phyloP scores from a whole-genome alignment of 2,329 filamentous ascomycete genomes.

The Nothomitra cinnamomea region DNA sequence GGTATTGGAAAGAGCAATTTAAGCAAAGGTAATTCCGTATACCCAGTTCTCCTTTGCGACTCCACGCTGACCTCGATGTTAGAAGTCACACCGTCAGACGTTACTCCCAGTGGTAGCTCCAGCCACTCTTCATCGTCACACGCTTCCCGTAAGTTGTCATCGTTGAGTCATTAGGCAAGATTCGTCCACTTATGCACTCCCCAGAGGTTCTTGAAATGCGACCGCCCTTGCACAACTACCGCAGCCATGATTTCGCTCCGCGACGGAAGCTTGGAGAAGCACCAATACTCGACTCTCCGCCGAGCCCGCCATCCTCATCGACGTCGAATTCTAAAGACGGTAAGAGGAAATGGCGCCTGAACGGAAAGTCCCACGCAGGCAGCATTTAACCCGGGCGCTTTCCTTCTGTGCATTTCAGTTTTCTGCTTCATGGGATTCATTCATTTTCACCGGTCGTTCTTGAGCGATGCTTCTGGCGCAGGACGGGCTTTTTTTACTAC shows the following conservation, averaged over 20 bases:
- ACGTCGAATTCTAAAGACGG: not conserved
- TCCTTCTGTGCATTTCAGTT: not conserved
- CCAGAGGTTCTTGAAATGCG: slow-evolving; percentile 8
- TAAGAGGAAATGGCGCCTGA: slow-evolving; percentile 1
- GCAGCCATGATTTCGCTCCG: slow-evolving; percentile 16
- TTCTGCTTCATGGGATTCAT: not conserved
- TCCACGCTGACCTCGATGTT: not conserved
- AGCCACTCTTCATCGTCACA: slow-evolving; percentile 1
- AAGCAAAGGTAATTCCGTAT: not conserved
- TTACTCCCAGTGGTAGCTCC: not conserved
- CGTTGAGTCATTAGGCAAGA: not conserved
- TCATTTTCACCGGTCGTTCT: no score
- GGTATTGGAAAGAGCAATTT: not conserved
- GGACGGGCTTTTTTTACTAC: no score
- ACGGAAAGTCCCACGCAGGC: not conserved
- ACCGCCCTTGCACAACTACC: slow-evolving; percentile 11
- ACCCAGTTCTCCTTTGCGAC: not conserved
- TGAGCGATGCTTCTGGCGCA: no score
- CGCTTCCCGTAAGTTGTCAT: slow-evolving; percentile 1
- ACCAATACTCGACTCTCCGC: slow-evolving; percentile 12
- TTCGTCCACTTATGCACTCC: not conserved
- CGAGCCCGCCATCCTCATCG: not conserved
- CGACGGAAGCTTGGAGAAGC: slow-evolving; percentile 19
- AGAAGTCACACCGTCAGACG: not conserved
- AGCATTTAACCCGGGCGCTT: not conserved